These are phyloP conservation scores for Aspergillus brunneoviolaceus DNA, from an alignment of 2,329 filamentous ascomycete species.

Conservation along the genomic window DNA sequence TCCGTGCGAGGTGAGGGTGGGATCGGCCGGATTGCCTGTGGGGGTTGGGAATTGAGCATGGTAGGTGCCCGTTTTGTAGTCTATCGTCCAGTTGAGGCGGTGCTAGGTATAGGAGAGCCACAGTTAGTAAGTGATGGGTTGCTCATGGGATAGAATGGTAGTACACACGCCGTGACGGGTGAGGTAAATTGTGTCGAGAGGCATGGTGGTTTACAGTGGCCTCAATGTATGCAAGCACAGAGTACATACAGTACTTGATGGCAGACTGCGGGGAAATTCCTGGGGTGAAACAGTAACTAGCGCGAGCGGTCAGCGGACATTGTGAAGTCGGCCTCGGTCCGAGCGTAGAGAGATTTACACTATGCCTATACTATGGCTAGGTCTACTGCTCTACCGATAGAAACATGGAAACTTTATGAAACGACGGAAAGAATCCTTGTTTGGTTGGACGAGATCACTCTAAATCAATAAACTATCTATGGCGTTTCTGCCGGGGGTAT, in stretches of 20 bases:
- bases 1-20: conserved; percentile 81
- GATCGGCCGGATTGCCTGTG: conserved; percentile 84
- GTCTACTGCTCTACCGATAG: neutral
- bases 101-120: conserved; percentile 79
- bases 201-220: conserved; percentile 46
- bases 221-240: neutral
- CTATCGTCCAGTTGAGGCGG: conserved; percentile 84
- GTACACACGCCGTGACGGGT: conserved; percentile 70
- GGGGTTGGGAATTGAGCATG: conserved; percentile 71
- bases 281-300: conserved; percentile 15
- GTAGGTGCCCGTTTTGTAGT: conserved; percentile 77
- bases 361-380: neutral
- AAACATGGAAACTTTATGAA: conserved; percentile 2
- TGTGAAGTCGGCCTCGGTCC: conserved; percentile 6
- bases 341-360: neutral
- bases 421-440: neutral
- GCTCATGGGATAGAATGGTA: neutral
- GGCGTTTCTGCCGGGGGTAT: conserved; percentile 24
- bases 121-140: neutral
- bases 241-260: neutral
- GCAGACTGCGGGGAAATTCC: conserved; percentile 11
- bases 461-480: conserved; percentile 26
- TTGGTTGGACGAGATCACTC: conserved; percentile 18
- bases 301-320: conserved; percentile 9
- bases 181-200: conserved; percentile 70